Conservation (phyloP, 2,329 filamentous ascomycete species). For the Alternaria sp. region DNA sequence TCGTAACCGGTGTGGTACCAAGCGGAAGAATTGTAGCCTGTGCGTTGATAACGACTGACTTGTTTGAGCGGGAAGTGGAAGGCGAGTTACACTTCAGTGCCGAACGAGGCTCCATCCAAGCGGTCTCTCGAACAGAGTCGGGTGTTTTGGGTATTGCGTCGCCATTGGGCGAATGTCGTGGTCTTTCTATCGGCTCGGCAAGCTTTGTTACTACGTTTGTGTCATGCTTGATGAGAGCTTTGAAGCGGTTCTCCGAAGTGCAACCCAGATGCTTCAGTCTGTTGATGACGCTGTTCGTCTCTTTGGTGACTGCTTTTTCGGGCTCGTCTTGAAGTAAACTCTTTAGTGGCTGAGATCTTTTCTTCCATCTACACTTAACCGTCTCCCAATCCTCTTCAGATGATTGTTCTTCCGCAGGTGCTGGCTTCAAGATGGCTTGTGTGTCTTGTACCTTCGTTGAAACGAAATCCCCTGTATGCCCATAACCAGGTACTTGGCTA, state of each 20-base stretch:
- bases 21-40: slow-evolving; percentile 2
- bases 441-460: not conserved
- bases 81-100: not conserved
- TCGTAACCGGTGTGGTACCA: not conserved
- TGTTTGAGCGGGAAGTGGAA: not conserved
- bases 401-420: not conserved
- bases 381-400: slow-evolving; percentile 2
- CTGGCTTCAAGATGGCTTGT: not conserved
- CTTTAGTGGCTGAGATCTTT: not conserved
- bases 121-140: not conserved
- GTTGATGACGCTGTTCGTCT: not conserved
- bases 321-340: not conserved
- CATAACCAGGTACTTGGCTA: slow-evolving; percentile 11
- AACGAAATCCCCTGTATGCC: not conserved
- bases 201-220: not conserved
- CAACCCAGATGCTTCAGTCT: not conserved
- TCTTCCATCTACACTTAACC: slow-evolving; percentile 3
- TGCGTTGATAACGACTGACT: slow-evolving; percentile 1
- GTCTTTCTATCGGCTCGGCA: not conserved
- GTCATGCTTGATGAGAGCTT: not conserved
- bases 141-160: not conserved
- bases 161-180: not conserved
- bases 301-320: not conserved
- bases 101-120: not conserved
- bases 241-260: not conserved